A percentile compares a stretch with the other conserved stretches of the same genome.
Evolutionary conservation across 2,329 filamentous ascomycete genomes (phyloP).

Genomic region (Aspergillus chevalieri): DNA sequence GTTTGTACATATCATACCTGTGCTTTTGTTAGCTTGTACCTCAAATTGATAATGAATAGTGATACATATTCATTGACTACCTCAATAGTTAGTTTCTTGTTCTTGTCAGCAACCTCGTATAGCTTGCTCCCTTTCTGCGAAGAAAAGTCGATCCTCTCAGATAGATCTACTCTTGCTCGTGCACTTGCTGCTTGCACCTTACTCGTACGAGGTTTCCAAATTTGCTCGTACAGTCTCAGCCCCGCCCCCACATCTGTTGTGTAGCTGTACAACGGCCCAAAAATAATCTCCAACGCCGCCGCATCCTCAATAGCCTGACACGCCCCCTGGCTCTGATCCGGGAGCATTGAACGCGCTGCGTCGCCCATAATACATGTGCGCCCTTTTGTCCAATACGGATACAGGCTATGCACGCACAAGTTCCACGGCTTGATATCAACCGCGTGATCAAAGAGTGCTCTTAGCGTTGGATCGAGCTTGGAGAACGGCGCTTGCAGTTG

Average conservation of each 20-base stretch:
- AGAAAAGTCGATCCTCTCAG: conserved; percentile 22
- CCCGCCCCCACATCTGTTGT: conserved; percentile 15
- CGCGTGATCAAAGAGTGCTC: conserved; percentile 15
- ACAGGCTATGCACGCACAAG: conserved; percentile 20
- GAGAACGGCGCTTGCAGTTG: conserved; percentile 20
- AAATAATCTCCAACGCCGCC: conserved; percentile 32
- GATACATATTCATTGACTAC: conserved; percentile 25
- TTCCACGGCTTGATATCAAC: conserved; percentile 23
- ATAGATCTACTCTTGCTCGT: conserved; percentile 20
- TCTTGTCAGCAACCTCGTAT: neutral
- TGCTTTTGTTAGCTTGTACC: too few relatives aligned
- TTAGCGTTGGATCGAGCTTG: conserved; percentile 16
- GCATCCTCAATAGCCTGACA: conserved; percentile 40
- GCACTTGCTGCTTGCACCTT: conserved; percentile 25
- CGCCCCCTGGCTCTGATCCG: conserved; percentile 28
- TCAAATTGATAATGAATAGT: neutral
- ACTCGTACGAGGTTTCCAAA: conserved; percentile 26
- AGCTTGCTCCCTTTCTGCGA: conserved; percentile 17
- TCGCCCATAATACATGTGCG: conserved; percentile 24
- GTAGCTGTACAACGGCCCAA: conserved; percentile 18
- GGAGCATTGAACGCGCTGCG: conserved; percentile 31
- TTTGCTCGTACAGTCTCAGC: conserved; percentile 20
- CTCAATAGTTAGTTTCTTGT: conserved; percentile 24
- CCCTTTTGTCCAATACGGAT: conserved; percentile 25
- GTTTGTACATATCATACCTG: too few relatives aligned